Conservation (phyloP, 2,329 filamentous ascomycete genomes). For the Cercospora sesami region DNA sequence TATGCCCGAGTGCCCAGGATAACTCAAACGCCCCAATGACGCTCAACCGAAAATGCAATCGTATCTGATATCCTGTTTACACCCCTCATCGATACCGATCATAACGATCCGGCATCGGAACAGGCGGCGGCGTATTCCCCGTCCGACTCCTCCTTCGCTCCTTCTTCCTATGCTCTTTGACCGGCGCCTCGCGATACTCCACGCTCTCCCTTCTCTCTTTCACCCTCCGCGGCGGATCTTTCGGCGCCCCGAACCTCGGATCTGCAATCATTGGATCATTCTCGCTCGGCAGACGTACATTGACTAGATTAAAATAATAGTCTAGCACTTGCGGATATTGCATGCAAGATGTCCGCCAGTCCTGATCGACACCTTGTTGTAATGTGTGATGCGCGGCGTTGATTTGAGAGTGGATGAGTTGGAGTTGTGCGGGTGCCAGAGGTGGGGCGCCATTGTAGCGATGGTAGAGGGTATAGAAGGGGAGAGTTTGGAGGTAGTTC, state of each 20-base stretch:
- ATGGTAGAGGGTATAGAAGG: slow-evolving; percentile 50
- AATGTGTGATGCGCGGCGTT: slow-evolving; percentile 64
- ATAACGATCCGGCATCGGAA: slow-evolving; percentile 26
- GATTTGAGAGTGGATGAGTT: slow-evolving; percentile 55
- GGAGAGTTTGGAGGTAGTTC: slow-evolving; percentile 47
- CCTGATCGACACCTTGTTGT: slow-evolving; percentile 73
- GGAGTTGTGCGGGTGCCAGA: slow-evolving; percentile 43
- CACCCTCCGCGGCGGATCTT: slow-evolving; percentile 8
- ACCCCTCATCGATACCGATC: slow-evolving; percentile 15
- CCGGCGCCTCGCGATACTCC: slow-evolving; percentile 17
- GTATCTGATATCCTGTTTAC: neutral
- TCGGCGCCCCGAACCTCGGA: slow-evolving; percentile 35
- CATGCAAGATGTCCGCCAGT: slow-evolving; percentile 74
- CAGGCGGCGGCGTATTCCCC: slow-evolving; percentile 29
- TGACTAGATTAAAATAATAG: slow-evolving; percentile 73
- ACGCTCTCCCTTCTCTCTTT: slow-evolving; percentile 34
- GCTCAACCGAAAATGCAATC: neutral
- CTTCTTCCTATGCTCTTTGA: slow-evolving; percentile 28
- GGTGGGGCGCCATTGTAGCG: slow-evolving; percentile 49
- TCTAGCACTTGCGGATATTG: slow-evolving; percentile 79
- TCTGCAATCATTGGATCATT: slow-evolving; percentile 41
- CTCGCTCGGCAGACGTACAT: slow-evolving; percentile 64
- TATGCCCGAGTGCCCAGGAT: no score
- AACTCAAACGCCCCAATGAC: neutral
- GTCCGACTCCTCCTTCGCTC: slow-evolving; percentile 29